Percentiles rank a stretch among this genome's conserved stretches.
Conservation (phyloP, 345 rosid genomes). For the Melastoma malabathricum region DNA sequence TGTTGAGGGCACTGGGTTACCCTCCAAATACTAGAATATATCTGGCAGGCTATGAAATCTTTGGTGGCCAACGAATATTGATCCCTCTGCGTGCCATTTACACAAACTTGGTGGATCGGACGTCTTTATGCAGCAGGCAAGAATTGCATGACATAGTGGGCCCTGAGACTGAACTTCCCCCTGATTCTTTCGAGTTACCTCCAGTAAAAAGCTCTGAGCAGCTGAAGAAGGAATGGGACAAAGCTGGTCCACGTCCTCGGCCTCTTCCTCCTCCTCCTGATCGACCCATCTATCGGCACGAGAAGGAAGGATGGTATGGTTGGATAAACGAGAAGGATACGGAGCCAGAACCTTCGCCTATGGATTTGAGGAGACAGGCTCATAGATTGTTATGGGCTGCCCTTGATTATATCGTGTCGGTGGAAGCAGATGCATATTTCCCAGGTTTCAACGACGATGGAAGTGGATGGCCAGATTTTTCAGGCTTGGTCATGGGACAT, state of each 20-base stretch:
- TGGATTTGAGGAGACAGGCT: slow-evolving; percentile 73
- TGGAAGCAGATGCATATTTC: slow-evolving; percentile 86
- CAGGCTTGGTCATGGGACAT: slow-evolving; percentile 95
- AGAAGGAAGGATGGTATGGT: slow-evolving; percentile 99
- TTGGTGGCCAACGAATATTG: slow-evolving; percentile 89
- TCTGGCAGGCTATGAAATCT: slow-evolving; percentile 84
- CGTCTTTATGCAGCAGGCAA: slow-evolving; percentile 58
- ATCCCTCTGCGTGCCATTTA: slow-evolving; percentile 93
- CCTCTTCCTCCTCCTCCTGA: slow-evolving; percentile 99
- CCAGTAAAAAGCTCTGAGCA: slow-evolving; percentile 47
- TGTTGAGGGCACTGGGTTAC: slow-evolving; percentile 84
- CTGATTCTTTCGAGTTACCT: slow-evolving; percentile 28
- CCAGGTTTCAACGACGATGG: slow-evolving; percentile 88
- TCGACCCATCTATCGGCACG: slow-evolving; percentile 82
- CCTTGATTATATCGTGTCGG: slow-evolving; percentile 77
- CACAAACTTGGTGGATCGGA: slow-evolving; percentile 59
- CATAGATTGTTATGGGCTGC: slow-evolving; percentile 94
- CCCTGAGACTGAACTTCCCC: slow-evolving; percentile 62
- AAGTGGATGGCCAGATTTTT: slow-evolving; percentile 82
- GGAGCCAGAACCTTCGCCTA: slow-evolving; percentile 72
- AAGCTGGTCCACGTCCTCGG: slow-evolving; percentile 93
- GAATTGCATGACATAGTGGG: slow-evolving; percentile 72
- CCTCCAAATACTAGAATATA: slow-evolving; percentile 72
- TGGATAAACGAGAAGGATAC: slow-evolving; percentile 71
- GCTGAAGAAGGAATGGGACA: slow-evolving; percentile 77